phyloP scores from a whole-genome alignment of 257 asterid genomes.

The Anisodus acutangulus region DNA sequence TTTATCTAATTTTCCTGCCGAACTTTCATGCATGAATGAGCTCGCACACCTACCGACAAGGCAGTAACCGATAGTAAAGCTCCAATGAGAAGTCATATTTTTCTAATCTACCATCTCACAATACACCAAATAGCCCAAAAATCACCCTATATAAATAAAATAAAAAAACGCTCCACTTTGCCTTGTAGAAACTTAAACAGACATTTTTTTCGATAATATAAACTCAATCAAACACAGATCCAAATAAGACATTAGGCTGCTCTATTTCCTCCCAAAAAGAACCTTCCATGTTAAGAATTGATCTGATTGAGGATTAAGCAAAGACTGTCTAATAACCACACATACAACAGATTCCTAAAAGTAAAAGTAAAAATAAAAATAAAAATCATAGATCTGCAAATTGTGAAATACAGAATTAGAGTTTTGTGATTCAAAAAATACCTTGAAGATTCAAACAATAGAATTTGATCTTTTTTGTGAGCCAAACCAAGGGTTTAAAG shows the following conservation, averaged over 20 bases:
- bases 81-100: background rate
- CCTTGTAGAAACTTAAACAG: background rate
- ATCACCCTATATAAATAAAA: background rate
- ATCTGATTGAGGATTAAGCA: background rate
- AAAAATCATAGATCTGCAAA: background rate
- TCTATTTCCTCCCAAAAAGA: background rate
- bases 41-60: background rate
- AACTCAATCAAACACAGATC: background rate
- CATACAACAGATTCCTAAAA: background rate
- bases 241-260: background rate
- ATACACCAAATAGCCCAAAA: background rate
- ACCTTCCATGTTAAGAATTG: background rate
- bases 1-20: background rate
- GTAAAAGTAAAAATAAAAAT: background rate
- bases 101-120: background rate
- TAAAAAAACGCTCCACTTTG: background rate
- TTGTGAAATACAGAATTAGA: background rate
- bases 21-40: conserved; percentile 6
- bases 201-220: background rate
- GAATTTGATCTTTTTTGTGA: background rate
- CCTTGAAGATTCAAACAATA: background rate
- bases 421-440: background rate
- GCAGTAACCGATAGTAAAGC: background rate
- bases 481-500: conserved; percentile 4
- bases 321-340: background rate